Base-by-base conservation (phyloP, 305 asterid genomes). In the Nicotiana rustica region DNA sequence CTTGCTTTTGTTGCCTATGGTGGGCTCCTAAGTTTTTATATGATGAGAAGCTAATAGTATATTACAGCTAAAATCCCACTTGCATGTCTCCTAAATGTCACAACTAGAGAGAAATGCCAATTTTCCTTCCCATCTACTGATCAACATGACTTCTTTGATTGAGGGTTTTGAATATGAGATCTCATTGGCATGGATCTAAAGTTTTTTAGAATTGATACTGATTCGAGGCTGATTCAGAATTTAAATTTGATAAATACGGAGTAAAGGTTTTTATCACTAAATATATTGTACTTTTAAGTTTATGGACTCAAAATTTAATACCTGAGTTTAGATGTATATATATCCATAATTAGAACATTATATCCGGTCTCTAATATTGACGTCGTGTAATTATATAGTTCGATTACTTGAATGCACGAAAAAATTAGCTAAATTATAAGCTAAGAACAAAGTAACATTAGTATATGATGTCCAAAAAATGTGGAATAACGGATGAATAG, bases 61-160 rank as follows among this genome's bases (percentile, higher is more conserved):
- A n/a, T 71, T 82, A 57, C 84, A 15, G 79, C 81, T 75, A 75
- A 52, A 75, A 49, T 75, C 65, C 80, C 80, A 75, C 80, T 75
- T 75, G 80, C 65, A 75, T 75, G 80, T 52, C 65, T 38, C 79
- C 65, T 75, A 52, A 10, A 75, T 75, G 80, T 75, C 80, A 29
- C 65, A 52, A 75, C 65, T 52, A 25, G 35, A 52, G 56, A 75
- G 47, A 75, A 75, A 75, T 75, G 44, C 65, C 80, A 52, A 29
- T 25, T 75, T 75, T 73, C 55, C 80, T 44, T 75, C 21, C 65
- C 15, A 75, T 52, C 8, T 75, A 75, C 47, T 29, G 2, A 52
- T 29, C 65, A 29, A 52, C 4, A 75, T 3, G 64, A 75, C 65
- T 75, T 14, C 15, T 29, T 49, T 14, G 64, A 71, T 19, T 19